phyloP scores from a whole-genome alignment of 2,329 filamentous ascomycete genomes.

The Huntiella abstrusa region DNA sequence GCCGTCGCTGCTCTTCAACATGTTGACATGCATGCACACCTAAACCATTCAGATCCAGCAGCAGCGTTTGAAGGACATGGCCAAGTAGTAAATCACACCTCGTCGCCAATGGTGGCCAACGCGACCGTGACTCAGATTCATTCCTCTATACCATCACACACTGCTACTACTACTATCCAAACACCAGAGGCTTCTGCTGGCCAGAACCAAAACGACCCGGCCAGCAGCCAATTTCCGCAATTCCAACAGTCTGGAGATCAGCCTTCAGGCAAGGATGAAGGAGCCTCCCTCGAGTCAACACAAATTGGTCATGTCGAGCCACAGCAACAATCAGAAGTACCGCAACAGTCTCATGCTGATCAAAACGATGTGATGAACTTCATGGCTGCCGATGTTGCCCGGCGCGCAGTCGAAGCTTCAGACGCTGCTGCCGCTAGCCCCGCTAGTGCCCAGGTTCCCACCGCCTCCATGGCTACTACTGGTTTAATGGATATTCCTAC shows the following conservation, averaged over 20 bases:
- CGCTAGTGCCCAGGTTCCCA: conserved; percentile 19
- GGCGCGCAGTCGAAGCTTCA: conserved; percentile 9
- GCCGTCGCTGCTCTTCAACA: not conserved
- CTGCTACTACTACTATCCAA: not conserved
- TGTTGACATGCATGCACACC: conserved; percentile 3
- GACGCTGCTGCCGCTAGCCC: conserved; percentile 18
- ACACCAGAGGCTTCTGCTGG: too few relatives aligned
- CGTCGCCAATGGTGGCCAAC: not conserved
- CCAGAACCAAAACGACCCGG: not conserved
- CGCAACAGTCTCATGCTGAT: conserved; percentile 3
- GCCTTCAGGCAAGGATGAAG: too few relatives aligned
- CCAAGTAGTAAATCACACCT: not conserved
- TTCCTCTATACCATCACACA: conserved; percentile 6
- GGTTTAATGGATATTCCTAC: conserved; percentile 18
- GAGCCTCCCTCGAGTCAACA: too few relatives aligned
- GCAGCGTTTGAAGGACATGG: conserved; percentile 2
- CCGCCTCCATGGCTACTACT: not conserved
- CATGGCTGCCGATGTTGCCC: conserved; percentile 8
- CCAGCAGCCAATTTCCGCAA: not conserved
- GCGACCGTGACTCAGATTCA: not conserved
- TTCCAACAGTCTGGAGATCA: too few relatives aligned
- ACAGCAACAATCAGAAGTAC: conserved; percentile 3
- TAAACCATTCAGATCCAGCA: conserved; percentile 4
- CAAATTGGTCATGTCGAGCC: not conserved
- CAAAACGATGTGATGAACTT: conserved; percentile 10